Evolutionary conservation across 495 filamentous ascomycete species (phyloP), one percentile per base, ranked within the genome.

Genomic region (Podospora tetraspora): DNA sequence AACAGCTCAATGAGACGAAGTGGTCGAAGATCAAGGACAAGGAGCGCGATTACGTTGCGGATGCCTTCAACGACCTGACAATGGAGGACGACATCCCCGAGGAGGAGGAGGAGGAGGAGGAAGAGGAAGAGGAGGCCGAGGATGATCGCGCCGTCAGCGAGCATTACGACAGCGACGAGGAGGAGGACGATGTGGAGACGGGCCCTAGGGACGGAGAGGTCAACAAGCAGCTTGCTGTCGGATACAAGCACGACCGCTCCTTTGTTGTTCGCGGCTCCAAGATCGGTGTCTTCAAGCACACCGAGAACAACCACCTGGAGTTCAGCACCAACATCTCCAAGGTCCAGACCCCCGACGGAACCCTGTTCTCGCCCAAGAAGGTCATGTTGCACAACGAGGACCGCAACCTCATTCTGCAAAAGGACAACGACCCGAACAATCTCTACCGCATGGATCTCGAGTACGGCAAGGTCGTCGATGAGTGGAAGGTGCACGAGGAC

Each of bases 401-500:
- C 79, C 84, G 87, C 4, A 92, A 95, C 74, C 88, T 99, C 88
- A 93, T 99, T 72, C 80, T 99, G 57, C 96, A 99, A 75, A 92
- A 94, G 71, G 83, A 83, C 30, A 82, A 88, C 37, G 88, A 97
- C 68, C 93, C 96, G 6, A 93, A 99, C 79, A 92, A 89, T 29
- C 83, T 99, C n/a, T 99, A 93, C 74, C 92, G 91, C 27, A 97
- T 99, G 95, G 95, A 99, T 82, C 82, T 99, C 68, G 96, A 98
- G 73, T 96, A 95, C 74, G 95, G 95, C 66, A 98, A 97, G 82
- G 91, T 99, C n/a, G 92, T 98, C 2, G 96, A 99, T 75, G 96
- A 99, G 78, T 99, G 95, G 95, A 97, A 96, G 72, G 86, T 99
- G n/a, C 94, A 99, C 73, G 94, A 99, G 66, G 92, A 99, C 79